A percentile compares a stretch with the other conserved stretches of the same genome.
Conservation (phyloP, 2,329 filamentous ascomycete species). For the Fusarium palustre region DNA sequence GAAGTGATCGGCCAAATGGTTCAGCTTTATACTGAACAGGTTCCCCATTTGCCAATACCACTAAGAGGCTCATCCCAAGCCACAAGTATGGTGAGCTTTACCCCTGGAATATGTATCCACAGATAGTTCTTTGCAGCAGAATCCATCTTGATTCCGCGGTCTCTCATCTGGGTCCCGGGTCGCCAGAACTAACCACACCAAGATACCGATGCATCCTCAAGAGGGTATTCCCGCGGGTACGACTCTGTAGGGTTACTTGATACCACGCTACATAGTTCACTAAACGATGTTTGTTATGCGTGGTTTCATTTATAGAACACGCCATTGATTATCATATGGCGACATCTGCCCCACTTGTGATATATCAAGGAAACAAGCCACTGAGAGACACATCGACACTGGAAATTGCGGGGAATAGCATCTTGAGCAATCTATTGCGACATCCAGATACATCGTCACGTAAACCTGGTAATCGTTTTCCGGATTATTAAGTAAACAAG, state of each 20-base stretch:
- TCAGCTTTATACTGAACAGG: neutral
- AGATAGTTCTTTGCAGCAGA: accelerated
- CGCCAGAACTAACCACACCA: neutral
- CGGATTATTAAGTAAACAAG: neutral
- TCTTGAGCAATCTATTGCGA: neutral
- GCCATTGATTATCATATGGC: neutral
- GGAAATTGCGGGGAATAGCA: neutral
- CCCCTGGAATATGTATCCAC: neutral
- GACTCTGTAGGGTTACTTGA: neutral
- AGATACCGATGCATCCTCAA: neutral
- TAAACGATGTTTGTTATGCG: neutral
- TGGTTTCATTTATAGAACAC: neutral
- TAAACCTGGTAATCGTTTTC: neutral
- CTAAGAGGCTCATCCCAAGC: no score
- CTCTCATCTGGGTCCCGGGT: neutral
- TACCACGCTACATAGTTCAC: neutral
- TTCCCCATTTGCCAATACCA: accelerated
- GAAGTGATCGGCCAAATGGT: accelerated
- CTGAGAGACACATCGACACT: accelerated
- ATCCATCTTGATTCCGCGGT: neutral
- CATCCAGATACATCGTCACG: neutral
- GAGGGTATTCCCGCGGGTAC: neutral
- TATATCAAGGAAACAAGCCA: neutral
- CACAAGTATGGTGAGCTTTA: neutral
- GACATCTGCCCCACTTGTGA: neutral